Evolutionary conservation across 2,329 filamentous ascomycete species (phyloP), one percentile per base, ranked within the genome.

Genomic region (Cyphellophora attinorum): DNA sequence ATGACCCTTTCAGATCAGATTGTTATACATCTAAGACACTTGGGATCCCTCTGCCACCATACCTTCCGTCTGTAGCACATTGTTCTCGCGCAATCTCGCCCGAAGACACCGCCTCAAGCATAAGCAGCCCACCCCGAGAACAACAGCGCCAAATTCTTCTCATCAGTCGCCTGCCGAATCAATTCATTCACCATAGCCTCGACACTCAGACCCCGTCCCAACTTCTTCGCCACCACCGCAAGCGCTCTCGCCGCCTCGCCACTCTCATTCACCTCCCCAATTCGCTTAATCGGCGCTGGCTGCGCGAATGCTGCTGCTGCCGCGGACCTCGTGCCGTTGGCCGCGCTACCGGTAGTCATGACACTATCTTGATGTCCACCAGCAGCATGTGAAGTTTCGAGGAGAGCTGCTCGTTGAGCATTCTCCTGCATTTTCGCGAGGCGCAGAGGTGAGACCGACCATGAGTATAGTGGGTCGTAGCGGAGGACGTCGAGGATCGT

Each of bases 381-480:
- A n/a, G n/a, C n/a, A n/a, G n/a, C n/a, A n/a, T n/a, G n/a, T n/a
- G n/a, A n/a, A n/a, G n/a, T n/a, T n/a, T n/a, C n/a, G n/a, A n/a
- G n/a, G 49, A 4, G 40, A 47, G 11, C 52, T 2, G 56, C 57
- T 17, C 64, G 67, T 3, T 72, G 54, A 12, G 47, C 41, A 11
- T 59, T 57, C 25, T 79, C 74, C 51, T 81, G 77, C 70, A 81
- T 79, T 35, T 70, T 68, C 54, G 74, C 77, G 37, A 77, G 70
- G 31, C 76, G 70, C 11, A 79, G 57, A 0, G 76, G 75, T 8
- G 84, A 91, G 37, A 95, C 79, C 21, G 85, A 89, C 91, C 91
- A 99, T 41, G 79, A 91, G 58, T 96, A 93, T 41, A 99, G 64
- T 1, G 91, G 93, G 67, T 99, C 91, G 59, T 95, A 96, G n/a